These are phyloP conservation scores for Amanita fuliginea DNA, from an alignment of 768 basidiomycete species.

Conservation along the genomic window DNA sequence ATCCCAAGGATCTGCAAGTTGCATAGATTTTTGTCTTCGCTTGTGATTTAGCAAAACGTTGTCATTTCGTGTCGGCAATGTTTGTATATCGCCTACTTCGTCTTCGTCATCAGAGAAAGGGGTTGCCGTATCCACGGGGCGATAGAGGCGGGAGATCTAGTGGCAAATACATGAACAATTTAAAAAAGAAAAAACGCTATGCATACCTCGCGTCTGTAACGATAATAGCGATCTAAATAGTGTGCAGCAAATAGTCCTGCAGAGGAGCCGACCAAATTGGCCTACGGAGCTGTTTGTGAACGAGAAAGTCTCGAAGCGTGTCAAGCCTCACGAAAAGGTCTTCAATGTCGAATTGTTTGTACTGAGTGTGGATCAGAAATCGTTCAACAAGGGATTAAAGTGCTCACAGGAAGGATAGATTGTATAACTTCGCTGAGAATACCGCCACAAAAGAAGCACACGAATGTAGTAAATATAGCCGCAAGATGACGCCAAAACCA, in stretches of 20 bases:
- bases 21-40: constrained; percentile 18
- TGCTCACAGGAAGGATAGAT: constrained; percentile 56
- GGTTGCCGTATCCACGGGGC: constrained; percentile 45
- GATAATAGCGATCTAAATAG: constrained; percentile 65
- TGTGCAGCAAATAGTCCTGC: constrained; percentile 58
- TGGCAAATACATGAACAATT: neutral
- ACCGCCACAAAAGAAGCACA: constrained; percentile 74
- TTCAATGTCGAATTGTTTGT: constrained; percentile 62
- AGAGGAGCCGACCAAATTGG: constrained; percentile 66
- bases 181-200: neutral
- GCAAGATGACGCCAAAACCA: constrained; percentile 81
- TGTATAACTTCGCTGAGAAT: constrained; percentile 77
- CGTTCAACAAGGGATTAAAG: neutral
- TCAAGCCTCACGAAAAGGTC: constrained; percentile 48
- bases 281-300: constrained; percentile 30
- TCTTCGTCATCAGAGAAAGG: constrained; percentile 43
- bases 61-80: constrained; percentile 43
- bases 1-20: constrained; percentile 62
- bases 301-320: constrained; percentile 2
- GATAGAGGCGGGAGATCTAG: constrained; percentile 71
- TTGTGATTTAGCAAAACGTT: constrained; percentile 15
- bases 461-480: constrained; percentile 53
- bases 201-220: constrained; percentile 64
- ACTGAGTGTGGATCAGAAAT: constrained; percentile 23
- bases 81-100: constrained; percentile 42